Conservation (phyloP, 495 filamentous ascomycete species). For the Penicillium goetzii region DNA sequence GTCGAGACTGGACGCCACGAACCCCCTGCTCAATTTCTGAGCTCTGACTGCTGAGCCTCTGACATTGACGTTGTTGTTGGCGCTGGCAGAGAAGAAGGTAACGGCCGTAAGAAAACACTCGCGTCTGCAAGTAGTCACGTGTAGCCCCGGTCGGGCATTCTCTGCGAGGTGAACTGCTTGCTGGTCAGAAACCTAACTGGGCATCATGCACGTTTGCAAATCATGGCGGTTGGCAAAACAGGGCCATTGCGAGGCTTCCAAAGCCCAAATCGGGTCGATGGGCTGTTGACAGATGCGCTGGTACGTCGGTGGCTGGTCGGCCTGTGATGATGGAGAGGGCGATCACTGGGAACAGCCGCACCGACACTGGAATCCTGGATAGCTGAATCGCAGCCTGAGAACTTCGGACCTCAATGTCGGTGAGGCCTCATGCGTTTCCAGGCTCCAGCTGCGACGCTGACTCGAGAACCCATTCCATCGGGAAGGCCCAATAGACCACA, state of each 20-base stretch:
- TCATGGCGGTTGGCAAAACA: neutral
- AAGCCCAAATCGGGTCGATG: neutral
- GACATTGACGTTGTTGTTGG: neutral
- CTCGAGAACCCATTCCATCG: neutral
- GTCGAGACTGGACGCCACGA: neutral
- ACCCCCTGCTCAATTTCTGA: neutral
- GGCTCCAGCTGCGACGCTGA: neutral
- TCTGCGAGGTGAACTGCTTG: neutral
- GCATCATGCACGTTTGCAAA: neutral
- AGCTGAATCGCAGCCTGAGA: neutral
- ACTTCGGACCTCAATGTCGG: slow-evolving; percentile 2
- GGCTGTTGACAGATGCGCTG: neutral
- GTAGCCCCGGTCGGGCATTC: neutral
- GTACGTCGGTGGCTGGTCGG: slow-evolving; percentile 1
- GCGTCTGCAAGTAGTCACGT: neutral
- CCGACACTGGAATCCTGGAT: neutral
- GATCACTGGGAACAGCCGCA: neutral
- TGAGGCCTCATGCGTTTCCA: neutral
- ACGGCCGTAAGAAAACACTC: neutral
- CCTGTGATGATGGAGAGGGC: neutral
- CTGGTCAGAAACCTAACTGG: neutral
- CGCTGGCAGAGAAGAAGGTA: neutral
- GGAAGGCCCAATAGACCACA: neutral
- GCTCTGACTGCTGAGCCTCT: neutral
- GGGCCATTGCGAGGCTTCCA: neutral